phyloP scores from a whole-genome alignment of 129 eudicot species.

The Lactuca saligna region DNA sequence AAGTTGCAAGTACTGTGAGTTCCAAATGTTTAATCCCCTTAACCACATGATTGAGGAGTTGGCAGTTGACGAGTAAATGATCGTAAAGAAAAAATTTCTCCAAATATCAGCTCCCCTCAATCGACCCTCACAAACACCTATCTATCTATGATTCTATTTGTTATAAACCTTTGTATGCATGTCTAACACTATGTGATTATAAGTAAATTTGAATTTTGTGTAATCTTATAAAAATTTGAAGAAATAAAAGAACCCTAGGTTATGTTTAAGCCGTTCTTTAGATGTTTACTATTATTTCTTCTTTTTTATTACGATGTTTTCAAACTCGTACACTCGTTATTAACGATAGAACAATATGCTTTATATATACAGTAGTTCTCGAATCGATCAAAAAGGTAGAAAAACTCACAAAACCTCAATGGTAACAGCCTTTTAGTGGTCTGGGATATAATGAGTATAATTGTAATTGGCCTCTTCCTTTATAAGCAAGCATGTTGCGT shows the following conservation, averaged over 20 bases:
- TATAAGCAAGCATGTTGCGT: no score
- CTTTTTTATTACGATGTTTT: background rate
- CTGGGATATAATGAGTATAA: background rate
- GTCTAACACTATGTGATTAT: slow-evolving; percentile 28
- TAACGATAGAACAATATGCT: background rate
- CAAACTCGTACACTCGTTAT: slow-evolving; percentile 7
- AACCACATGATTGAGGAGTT: slow-evolving; percentile 59
- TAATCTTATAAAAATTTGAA: slow-evolving; percentile 12
- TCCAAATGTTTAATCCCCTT: slow-evolving; percentile 51
- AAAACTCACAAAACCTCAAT: background rate
- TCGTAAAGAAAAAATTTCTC: slow-evolving; percentile 17
- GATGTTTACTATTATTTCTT: background rate
- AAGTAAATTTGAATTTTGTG: slow-evolving; percentile 16
- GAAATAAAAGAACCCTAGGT: slow-evolving; percentile 23
- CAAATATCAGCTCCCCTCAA: background rate
- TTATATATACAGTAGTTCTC: background rate
- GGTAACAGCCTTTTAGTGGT: background rate
- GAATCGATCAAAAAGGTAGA: background rate
- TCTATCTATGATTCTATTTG: slow-evolving; percentile 2
- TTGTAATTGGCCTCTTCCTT: no score
- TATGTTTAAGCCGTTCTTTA: slow-evolving; percentile 1
- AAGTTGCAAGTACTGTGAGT: slow-evolving; percentile 70
- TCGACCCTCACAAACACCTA: background rate
- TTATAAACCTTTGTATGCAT: slow-evolving; percentile 19
- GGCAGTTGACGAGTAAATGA: slow-evolving; percentile 50